phyloP scores from a whole-genome alignment of 176 grass and related monocot genomes.

The Musa acuminata region DNA sequence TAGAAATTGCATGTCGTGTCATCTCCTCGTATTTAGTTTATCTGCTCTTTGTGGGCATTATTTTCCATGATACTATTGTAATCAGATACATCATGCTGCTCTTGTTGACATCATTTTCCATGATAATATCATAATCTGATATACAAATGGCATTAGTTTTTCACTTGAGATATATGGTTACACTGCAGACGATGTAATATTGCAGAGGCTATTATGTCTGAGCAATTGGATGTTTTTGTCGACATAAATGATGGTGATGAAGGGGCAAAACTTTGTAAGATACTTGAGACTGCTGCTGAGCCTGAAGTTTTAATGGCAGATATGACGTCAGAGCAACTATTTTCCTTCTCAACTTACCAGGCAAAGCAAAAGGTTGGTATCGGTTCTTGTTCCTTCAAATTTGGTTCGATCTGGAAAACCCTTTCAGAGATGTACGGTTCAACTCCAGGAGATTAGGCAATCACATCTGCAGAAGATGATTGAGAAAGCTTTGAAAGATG shows the following conservation, averaged over 20 bases:
- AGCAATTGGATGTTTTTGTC: slow-evolving; percentile 56
- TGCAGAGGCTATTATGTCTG: slow-evolving; percentile 55
- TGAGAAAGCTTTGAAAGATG: slow-evolving; percentile 61
- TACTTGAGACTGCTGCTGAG: slow-evolving; percentile 69
- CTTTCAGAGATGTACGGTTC: not conserved
- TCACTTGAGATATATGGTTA: not conserved
- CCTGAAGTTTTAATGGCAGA: slow-evolving; percentile 77
- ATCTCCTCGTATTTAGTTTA: too few species aligned
- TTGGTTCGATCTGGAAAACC: not conserved
- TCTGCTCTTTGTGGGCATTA: not conserved
- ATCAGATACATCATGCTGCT: not conserved
- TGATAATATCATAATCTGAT: not conserved
- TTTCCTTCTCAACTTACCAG: slow-evolving; percentile 58
- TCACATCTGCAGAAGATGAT: slow-evolving; percentile 55
- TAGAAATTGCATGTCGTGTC: not conserved
- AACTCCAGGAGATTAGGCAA: slow-evolving; percentile 52
- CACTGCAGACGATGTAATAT: slow-evolving; percentile 61
- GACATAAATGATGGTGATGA: slow-evolving; percentile 48
- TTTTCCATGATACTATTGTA: not conserved
- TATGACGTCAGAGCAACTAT: slow-evolving; percentile 63
- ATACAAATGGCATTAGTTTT: not conserved
- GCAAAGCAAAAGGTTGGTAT: slow-evolving; percentile 53
- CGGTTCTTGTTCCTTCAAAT: not conserved
- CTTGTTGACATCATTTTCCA: not conserved
- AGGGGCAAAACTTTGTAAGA: slow-evolving; percentile 65